Evolutionary conservation across 2,329 filamentous ascomycete genomes (phyloP).

Genomic region (Penicillium vulpinum): DNA sequence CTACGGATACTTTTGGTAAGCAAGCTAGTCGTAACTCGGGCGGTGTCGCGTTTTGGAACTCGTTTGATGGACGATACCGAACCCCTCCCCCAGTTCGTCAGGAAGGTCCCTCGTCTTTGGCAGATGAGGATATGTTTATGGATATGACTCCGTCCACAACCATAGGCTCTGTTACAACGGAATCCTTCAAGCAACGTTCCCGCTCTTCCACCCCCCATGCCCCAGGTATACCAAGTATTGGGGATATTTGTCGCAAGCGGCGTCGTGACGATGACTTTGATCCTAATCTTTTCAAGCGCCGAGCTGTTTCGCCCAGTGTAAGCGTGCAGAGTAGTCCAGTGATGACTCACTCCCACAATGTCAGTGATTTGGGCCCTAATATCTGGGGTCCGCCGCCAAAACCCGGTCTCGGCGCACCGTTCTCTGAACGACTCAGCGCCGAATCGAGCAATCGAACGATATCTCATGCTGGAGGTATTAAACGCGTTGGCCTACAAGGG

Average conservation of each 20-base stretch:
- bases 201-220: slow-evolving; percentile 46
- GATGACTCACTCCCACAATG: slow-evolving; percentile 74
- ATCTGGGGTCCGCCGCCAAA: slow-evolving; percentile 72
- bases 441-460: slow-evolving; percentile 54
- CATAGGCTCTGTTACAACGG: slow-evolving; percentile 25
- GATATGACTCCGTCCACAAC: slow-evolving; percentile 42
- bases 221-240: slow-evolving; percentile 54
- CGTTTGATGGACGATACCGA: slow-evolving; percentile 66
- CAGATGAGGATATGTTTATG: slow-evolving; percentile 42
- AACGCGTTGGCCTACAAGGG: slow-evolving; percentile 78
- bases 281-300: slow-evolving; percentile 80
- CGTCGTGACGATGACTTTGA: slow-evolving; percentile 90
- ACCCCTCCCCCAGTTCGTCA: slow-evolving; percentile 67
- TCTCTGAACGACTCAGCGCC: slow-evolving; percentile 50
- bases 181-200: slow-evolving; percentile 37
- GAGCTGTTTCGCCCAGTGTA: slow-evolving; percentile 88
- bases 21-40: slow-evolving; percentile 71
- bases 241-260: slow-evolving; percentile 77
- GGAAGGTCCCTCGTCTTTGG: slow-evolving; percentile 52
- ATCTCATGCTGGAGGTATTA: slow-evolving; percentile 44
- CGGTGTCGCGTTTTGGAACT: slow-evolving; percentile 75
- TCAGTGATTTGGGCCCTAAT: slow-evolving; percentile 60
- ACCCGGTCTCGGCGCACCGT: slow-evolving; percentile 55
- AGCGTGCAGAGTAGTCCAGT: slow-evolving; percentile 88
- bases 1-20: slow-evolving; percentile 71